A percentile compares a stretch with the other conserved stretches of the same genome.
Conservation (phyloP, 2,329 filamentous ascomycete genomes). For the Arthrobotrys sinensis region DNA sequence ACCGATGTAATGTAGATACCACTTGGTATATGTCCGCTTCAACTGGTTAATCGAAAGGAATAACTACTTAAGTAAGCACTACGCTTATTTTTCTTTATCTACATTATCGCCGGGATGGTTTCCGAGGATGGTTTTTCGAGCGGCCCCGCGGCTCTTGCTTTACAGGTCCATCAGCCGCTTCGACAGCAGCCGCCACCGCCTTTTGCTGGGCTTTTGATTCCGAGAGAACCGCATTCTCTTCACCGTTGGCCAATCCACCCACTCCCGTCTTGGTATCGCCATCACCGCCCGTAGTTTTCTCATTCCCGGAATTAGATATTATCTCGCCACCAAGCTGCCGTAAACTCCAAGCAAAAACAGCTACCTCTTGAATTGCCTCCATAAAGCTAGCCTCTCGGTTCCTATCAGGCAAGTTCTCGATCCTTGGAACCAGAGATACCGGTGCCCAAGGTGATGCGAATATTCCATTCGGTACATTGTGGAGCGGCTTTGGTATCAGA, state of each 20-base stretch:
- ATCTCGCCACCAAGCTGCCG: slow-evolving; percentile 57
- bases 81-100: background rate
- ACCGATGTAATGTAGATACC: too few relatives aligned
- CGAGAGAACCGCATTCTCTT: background rate
- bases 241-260: background rate
- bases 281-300: background rate
- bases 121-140: slow-evolving; percentile 27
- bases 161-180: background rate
- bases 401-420: slow-evolving; percentile 70
- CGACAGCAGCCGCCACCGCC: background rate
- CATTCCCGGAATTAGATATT: slow-evolving; percentile 12
- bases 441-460: slow-evolving; percentile 84
- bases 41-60: background rate
- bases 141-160: slow-evolving; percentile 34
- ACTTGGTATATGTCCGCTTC: too few relatives aligned
- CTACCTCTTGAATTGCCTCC: slow-evolving; percentile 85
- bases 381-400: slow-evolving; percentile 78
- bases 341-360: slow-evolving; percentile 88
- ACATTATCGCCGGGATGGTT: slow-evolving; percentile 19
- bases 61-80: background rate
- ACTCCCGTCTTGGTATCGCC: slow-evolving; percentile 7
- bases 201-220: slow-evolving; percentile 13
- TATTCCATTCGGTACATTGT: slow-evolving; percentile 75
- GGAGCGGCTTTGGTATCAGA: slow-evolving; percentile 75
- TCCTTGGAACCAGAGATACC: slow-evolving; percentile 69